A percentile compares a stretch with the other conserved stretches of the same genome.
phyloP scores from a whole-genome alignment of 306 rosid genomes.

The Quercus wislizeni region DNA sequence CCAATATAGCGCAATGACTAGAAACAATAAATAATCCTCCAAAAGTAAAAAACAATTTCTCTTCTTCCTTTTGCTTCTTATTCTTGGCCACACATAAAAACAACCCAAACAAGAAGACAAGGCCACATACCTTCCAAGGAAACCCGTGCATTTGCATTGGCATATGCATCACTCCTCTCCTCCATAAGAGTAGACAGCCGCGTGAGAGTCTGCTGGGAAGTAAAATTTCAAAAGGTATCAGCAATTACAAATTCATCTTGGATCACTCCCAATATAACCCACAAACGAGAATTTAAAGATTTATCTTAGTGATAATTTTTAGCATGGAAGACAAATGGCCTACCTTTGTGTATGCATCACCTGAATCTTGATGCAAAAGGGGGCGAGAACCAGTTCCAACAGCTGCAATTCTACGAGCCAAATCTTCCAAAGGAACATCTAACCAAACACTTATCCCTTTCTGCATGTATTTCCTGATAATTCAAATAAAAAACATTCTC shows the following conservation, averaged over 20 bases:
- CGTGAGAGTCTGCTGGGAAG: constrained; percentile 59
- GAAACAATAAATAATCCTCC: background rate
- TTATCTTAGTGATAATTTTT: background rate
- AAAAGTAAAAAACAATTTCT: background rate
- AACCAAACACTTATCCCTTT: constrained; percentile 88
- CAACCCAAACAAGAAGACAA: constrained; percentile 2
- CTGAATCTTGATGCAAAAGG: constrained; percentile 75
- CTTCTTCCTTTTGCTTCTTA: background rate
- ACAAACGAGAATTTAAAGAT: background rate
- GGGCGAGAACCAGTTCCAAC: constrained; percentile 92
- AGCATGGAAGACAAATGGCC: constrained; percentile 18
- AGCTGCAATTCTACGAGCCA: constrained; percentile 87
- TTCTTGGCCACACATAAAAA: background rate
- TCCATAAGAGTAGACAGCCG: constrained; percentile 72
- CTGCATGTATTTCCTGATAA: constrained; percentile 82
- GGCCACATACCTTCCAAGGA: constrained; percentile 68
- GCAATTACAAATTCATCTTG: background rate
- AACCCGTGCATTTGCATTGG: constrained; percentile 79
- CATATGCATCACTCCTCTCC: constrained; percentile 76
- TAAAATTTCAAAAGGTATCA: constrained; percentile 5
- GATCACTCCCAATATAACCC: background rate
- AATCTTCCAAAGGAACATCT: constrained; percentile 90
- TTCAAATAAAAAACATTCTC: constrained; percentile 16
- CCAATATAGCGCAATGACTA: background rate
- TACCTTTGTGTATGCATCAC: constrained; percentile 77